Base-by-base conservation (phyloP, 129 eudicot genomes). In the Lonicera japonica region DNA sequence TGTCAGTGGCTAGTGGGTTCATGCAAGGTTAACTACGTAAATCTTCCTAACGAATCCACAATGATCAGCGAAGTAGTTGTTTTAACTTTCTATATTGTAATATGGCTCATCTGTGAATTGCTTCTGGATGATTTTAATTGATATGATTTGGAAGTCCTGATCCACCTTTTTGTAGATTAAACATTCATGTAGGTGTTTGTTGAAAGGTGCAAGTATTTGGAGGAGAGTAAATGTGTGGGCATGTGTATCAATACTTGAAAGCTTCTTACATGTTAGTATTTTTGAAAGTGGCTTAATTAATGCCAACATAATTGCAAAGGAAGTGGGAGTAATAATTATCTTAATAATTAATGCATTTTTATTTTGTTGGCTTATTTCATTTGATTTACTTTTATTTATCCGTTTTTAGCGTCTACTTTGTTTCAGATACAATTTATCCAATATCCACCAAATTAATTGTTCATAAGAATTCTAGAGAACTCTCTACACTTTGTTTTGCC, bases 1-100 rank as follows among this genome's bases (percentile, higher is more conserved):
- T 91, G 98, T 68, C 90, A 80, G 36, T 91, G 98, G 94, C 94
- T 91, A 54, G 87, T 91, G 98, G 98, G 96, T 52, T 75, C 69
- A 13, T 87, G 98, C 73, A 70, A 69, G 0, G 95, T 91, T 56
- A 91, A 91, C 75, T 57, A 71, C 20, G 87, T 91, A 8, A 80
- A 87, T 41, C 86, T 87, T 61, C 83, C 88, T 5, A 65, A 78
- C 77, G 98, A 96, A 63, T 80, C 87, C 40, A 72, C 88, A n/a
- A 74, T 74, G 78, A 72, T 76, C 60, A 87, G 79, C 52, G 98
- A 95, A 86, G 97, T 90, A 77, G 58, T 54, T 55, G 21, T 66
- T 68, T 60, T 45, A 12, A 56, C 24, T 52, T 54, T 43, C 54
- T 19, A 13, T 23, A 6, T 14, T 52, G 14, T 50, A 29, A 50